A percentile compares a stretch with the other conserved stretches of the same genome.
These are phyloP conservation scores for Pyricularia grisea DNA, from an alignment of 2,329 filamentous ascomycete genomes.

Conservation along the genomic window DNA sequence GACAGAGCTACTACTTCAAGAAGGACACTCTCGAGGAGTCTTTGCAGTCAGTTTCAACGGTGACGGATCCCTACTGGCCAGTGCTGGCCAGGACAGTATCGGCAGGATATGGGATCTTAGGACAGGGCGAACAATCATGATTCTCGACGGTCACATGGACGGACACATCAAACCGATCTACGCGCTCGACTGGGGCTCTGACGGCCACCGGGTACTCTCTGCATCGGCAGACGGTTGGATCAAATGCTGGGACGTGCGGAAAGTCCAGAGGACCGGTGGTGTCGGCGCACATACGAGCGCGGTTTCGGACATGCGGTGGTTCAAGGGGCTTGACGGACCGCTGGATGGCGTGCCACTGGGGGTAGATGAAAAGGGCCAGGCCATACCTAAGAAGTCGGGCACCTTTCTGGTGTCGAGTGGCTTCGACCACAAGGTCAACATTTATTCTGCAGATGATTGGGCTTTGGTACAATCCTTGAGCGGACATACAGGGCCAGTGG, in stretches of 20 bases:
- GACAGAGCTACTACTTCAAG: slow-evolving; percentile 77
- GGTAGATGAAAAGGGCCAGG: slow-evolving; percentile 55
- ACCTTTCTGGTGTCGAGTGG: slow-evolving; percentile 87
- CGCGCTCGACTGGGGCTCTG: slow-evolving; percentile 82
- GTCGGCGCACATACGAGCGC: slow-evolving; percentile 88
- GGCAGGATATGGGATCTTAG: slow-evolving; percentile 92
- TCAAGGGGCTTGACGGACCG: slow-evolving; percentile 74
- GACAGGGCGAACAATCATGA: slow-evolving; percentile 89
- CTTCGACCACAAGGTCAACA: slow-evolving; percentile 90
- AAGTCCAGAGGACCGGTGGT: slow-evolving; percentile 72
- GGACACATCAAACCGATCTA: slow-evolving; percentile 85
- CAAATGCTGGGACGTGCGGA: slow-evolving; percentile 95
- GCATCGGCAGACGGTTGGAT: slow-evolving; percentile 91
- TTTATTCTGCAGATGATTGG: slow-evolving; percentile 97
- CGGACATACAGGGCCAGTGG: slow-evolving; percentile 85
- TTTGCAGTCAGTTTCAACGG: slow-evolving; percentile 84
- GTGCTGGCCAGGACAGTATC: slow-evolving; percentile 88
- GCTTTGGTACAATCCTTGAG: slow-evolving; percentile 76
- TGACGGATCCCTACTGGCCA: slow-evolving; percentile 84
- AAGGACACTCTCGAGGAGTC: slow-evolving; percentile 90
- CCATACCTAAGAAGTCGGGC: slow-evolving; percentile 71
- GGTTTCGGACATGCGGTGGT: slow-evolving; percentile 90
- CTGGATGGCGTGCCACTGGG: slow-evolving; percentile 50
- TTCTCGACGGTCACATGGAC: slow-evolving; percentile 78
- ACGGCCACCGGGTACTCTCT: slow-evolving; percentile 87